phyloP scores from a whole-genome alignment of 768 basidiomycete genomes.

The Butyriboletus loyo region DNA sequence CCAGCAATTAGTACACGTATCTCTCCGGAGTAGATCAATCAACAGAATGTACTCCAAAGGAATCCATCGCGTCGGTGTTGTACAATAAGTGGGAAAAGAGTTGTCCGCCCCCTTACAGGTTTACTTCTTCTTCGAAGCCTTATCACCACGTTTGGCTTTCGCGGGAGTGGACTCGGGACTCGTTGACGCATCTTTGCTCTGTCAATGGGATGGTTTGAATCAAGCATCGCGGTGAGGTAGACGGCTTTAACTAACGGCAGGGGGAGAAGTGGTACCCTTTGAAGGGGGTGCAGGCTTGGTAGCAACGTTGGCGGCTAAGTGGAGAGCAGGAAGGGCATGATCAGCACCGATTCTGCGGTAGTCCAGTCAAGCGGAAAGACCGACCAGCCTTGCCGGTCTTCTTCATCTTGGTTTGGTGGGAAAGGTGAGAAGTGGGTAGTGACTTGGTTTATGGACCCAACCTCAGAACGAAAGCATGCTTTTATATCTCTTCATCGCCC shows the following conservation, averaged over 20 bases:
- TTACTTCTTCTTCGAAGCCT: constrained; percentile 32
- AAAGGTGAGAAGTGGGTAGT: neutral
- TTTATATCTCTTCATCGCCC: constrained; percentile 25
- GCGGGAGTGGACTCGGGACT: constrained; percentile 28
- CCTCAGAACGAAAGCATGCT: neutral
- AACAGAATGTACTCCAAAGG: neutral
- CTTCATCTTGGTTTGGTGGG: constrained; percentile 19
- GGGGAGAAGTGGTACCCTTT: constrained; percentile 17
- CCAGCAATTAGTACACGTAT: constrained; percentile 4
- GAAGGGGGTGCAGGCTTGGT: constrained; percentile 21
- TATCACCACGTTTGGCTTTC: constrained; percentile 25
- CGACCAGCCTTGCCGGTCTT: constrained; percentile 23
- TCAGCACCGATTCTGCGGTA: constrained; percentile 7
- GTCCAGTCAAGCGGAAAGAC: constrained; percentile 17
- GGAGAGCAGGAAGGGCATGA: constrained; percentile 1
- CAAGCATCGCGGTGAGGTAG: neutral
- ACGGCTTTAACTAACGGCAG: constrained; percentile 10
- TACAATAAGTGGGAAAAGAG: neutral
- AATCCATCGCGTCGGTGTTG: constrained; percentile 1
- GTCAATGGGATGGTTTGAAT: neutral
- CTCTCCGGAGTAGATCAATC: neutral
- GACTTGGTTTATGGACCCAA: neutral
- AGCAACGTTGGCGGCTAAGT: constrained; percentile 5
- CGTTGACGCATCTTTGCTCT: constrained; percentile 21
- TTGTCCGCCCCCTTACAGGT: neutral